Evolutionary conservation across 2,329 filamentous ascomycete species (phyloP), one percentile per base, ranked within the genome.

Genomic region (Xylariaceae sp.): DNA sequence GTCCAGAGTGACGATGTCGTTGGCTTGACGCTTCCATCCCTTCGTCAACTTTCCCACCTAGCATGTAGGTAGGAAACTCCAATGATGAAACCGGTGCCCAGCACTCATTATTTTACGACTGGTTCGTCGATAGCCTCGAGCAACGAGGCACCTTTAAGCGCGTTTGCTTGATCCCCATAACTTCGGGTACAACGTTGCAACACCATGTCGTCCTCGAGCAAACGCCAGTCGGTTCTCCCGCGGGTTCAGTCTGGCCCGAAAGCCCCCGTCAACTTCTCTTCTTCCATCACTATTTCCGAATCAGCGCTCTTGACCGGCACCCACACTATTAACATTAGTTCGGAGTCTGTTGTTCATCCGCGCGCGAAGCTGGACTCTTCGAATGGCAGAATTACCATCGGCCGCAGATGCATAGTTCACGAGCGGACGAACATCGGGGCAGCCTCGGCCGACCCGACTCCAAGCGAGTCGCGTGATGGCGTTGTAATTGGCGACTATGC

Each of bases 281-380:
- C 82, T 0, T 79, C 80, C 15, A 75, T 87, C 58, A 80, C 79
- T 35, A 86, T 88, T 60, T 82, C 85, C 69, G 85, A 88, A 64
- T 81, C 81, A 60, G 84, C 85, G 9, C 75, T 83, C 15, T 76
- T 88, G 15, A 84, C 78, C 15, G 94, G 94, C 64, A 86, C 83
- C 2, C 83, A 95, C 71, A 87, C 85, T 1, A 90, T 99, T 64
- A 87, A 85, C 50, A 85, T 97, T 63, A 87, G 87, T 58, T 81
- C 89, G 23, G 87, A 91, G 69, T 87, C 85, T 2, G 83, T 97
- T 5, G 76, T 99, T n/a, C 93, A 97, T 69, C 92, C 94, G 1
- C 89, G 92, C 53, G 84, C 87, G 13, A 86, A 87, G 62, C 82
- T 97, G 58, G 89, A 92, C 69, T 88, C 93, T 7, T 85, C 86